These are phyloP conservation scores for Ulmus americana DNA, from an alignment of 331 rosid species.

Conservation along the genomic window DNA sequence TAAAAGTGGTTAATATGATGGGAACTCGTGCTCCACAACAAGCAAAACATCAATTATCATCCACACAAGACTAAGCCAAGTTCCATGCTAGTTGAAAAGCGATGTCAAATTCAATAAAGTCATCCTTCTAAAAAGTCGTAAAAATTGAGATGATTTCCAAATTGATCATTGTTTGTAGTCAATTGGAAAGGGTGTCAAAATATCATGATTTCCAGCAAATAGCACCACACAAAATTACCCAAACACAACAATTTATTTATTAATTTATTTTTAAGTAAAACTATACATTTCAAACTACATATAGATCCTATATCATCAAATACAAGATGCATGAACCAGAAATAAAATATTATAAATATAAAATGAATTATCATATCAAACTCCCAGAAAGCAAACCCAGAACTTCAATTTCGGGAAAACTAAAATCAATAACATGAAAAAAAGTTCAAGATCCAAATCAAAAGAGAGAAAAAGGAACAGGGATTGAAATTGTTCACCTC, in stretches of 20 bases:
- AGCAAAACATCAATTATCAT: background rate
- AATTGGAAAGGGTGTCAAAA: slow-evolving; percentile 10
- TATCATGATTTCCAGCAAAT: background rate
- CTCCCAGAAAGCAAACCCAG: slow-evolving; percentile 1
- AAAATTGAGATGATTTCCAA: background rate
- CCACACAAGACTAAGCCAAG: background rate
- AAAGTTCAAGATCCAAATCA: slow-evolving; percentile 20
- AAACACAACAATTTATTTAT: background rate
- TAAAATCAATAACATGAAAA: background rate
- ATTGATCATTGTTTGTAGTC: slow-evolving; percentile 1
- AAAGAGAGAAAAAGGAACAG: background rate
- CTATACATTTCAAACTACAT: background rate
- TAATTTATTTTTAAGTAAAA: background rate
- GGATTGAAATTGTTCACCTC: slow-evolving; percentile 46
- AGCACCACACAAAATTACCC: slow-evolving; percentile 1
- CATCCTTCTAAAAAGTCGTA: background rate
- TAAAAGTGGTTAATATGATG: too few relatives aligned
- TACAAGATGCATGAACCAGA: background rate
- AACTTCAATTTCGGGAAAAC: background rate
- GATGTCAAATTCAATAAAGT: background rate
- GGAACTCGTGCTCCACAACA: background rate
- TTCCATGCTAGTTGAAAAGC: background rate
- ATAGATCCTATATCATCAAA: background rate
- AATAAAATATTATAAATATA: background rate
- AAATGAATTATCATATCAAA: background rate